Evolutionary conservation across 2,329 filamentous ascomycete species (phyloP).

Genomic region (Alternaria rosae): DNA sequence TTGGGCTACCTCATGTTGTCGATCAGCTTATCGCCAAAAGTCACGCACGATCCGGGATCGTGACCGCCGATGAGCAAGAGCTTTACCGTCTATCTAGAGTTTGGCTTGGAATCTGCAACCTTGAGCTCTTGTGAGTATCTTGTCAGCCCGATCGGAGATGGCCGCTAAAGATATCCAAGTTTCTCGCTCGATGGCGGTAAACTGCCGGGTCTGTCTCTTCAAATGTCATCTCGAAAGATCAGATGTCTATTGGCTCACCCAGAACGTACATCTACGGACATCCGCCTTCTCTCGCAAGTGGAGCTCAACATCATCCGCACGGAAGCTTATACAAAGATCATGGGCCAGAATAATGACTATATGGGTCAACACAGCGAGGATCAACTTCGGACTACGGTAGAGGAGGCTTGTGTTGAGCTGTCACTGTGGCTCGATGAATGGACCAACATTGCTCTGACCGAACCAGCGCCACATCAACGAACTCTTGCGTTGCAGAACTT

Average conservation of each 20-base stretch:
- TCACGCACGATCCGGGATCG: neutral
- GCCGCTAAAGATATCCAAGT: slow-evolving; percentile 31
- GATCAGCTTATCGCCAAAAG: slow-evolving; percentile 52
- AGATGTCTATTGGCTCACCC: slow-evolving; percentile 55
- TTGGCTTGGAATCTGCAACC: slow-evolving; percentile 62
- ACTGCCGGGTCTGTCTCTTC: slow-evolving; percentile 48
- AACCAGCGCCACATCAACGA: slow-evolving; percentile 19
- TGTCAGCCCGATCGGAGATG: neutral
- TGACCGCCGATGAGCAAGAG: slow-evolving; percentile 35
- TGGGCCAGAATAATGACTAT: slow-evolving; percentile 12
- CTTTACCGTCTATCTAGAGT: slow-evolving; percentile 52
- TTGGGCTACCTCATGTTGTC: slow-evolving; percentile 51
- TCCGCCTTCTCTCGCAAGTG: slow-evolving; percentile 62
- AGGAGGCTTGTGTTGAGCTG: slow-evolving; percentile 37
- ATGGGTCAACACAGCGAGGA: slow-evolving; percentile 25
- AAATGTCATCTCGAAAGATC: slow-evolving; percentile 53
- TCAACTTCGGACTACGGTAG: slow-evolving; percentile 25
- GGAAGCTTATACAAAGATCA: slow-evolving; percentile 36
- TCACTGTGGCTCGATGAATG: slow-evolving; percentile 54
- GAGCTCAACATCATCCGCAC: slow-evolving; percentile 56
- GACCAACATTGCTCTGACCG: slow-evolving; percentile 33
- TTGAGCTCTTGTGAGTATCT: slow-evolving; percentile 54
- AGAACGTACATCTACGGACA: slow-evolving; percentile 57
- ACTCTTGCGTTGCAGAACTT: slow-evolving; percentile 54
- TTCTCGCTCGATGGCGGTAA: slow-evolving; percentile 57